Evolutionary conservation across 108 stramenopile species (phyloP).

Genomic region (Nitzschia sp.): DNA sequence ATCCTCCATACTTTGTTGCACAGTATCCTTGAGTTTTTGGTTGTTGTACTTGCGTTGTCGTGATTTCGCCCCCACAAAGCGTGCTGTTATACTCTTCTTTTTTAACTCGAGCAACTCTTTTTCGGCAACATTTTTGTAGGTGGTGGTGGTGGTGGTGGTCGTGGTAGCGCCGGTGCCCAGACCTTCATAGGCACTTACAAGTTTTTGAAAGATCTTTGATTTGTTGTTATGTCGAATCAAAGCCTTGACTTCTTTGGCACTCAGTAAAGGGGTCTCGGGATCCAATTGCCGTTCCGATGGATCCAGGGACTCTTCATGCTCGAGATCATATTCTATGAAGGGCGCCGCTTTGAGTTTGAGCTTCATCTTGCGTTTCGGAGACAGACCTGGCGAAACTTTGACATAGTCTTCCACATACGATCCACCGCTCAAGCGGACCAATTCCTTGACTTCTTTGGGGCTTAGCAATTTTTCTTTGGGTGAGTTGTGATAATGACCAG

Average conservation of each 20-base stretch:
- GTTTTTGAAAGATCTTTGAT: neutral
- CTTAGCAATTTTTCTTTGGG: neutral
- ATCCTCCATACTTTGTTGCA: neutral
- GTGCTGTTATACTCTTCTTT: neutral
- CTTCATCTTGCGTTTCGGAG: neutral
- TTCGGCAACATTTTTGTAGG: neutral
- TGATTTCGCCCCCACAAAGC: neutral
- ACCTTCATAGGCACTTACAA: neutral
- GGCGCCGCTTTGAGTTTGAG: neutral
- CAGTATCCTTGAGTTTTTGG: neutral
- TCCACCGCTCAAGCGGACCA: neutral
- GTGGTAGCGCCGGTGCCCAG: neutral
- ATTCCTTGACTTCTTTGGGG: neutral
- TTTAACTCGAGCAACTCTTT: neutral
- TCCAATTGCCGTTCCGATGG: neutral
- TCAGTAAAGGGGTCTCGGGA: neutral
- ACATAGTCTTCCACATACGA: neutral
- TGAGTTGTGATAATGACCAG: neutral
- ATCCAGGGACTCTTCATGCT: neutral
- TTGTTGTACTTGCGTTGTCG: neutral
- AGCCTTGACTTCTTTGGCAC: constrained; percentile 6
- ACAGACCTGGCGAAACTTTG: neutral
- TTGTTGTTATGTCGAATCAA: neutral
- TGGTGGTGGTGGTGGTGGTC: neutral
- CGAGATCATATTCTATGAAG: neutral